Conservation (phyloP, 306 rosid species). For the Cucurbita pepo region DNA sequence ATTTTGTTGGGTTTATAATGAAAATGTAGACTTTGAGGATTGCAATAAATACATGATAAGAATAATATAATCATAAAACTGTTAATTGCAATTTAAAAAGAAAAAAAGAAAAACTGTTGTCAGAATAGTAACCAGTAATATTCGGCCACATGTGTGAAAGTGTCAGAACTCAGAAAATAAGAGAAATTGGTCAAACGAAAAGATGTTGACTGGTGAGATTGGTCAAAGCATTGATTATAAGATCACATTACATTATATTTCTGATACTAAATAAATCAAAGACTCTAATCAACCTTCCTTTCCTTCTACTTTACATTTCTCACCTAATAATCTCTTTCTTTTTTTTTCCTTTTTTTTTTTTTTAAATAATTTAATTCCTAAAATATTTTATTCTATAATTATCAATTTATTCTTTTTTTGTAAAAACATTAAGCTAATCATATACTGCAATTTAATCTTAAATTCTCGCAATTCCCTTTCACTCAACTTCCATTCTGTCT, state of each 20-base stretch:
- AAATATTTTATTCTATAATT: background rate
- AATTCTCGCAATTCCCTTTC: no score
- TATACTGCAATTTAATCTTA: no score
- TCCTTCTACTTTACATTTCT: background rate
- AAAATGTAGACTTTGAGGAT: background rate
- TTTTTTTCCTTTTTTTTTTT: background rate
- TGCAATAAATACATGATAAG: background rate
- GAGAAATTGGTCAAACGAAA: background rate
- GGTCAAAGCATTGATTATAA: background rate
- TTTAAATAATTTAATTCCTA: background rate
- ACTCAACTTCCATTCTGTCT: no score
- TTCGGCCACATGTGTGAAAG: background rate
- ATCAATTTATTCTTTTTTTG: no score
- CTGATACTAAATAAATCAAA: background rate
- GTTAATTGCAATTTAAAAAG: background rate
- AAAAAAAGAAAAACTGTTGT: background rate
- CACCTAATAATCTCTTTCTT: background rate
- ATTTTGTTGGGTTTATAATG: background rate
- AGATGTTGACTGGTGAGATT: background rate
- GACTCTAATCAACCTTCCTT: background rate
- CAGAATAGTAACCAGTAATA: background rate
- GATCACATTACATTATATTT: background rate
- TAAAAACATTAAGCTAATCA: no score
- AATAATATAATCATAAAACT: background rate
- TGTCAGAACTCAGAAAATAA: background rate